These are phyloP conservation scores for Penicillium atrosanguineum DNA, from an alignment of 495 filamentous ascomycete genomes.

Conservation along the genomic window DNA sequence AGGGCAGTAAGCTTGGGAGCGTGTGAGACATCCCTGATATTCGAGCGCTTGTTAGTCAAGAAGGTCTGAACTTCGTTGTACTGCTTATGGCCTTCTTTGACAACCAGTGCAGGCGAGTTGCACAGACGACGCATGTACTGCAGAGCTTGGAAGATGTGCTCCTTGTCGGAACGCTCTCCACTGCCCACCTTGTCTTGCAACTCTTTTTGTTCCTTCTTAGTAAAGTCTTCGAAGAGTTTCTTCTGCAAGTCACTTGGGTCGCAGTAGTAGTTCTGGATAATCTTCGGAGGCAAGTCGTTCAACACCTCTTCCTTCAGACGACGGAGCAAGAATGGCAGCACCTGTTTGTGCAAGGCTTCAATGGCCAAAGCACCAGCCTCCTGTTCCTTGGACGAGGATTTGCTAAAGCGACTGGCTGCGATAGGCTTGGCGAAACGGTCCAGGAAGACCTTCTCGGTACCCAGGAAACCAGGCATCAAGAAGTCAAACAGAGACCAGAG, in stretches of 20 bases:
- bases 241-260: conserved; percentile 94
- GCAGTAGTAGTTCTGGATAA: conserved; percentile 99
- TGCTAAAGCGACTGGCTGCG: conserved; percentile 87
- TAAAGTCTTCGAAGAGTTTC: conserved; percentile 94
- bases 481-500: conserved; percentile 99
- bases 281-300: conserved; percentile 95
- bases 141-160: conserved; percentile 97
- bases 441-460: conserved; percentile 97
- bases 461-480: conserved; percentile 96
- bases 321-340: conserved; percentile 92
- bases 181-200: conserved; percentile 74
- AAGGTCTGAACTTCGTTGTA: conserved; percentile 79
- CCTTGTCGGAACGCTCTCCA: conserved; percentile 84
- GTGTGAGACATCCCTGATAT: conserved; percentile 78
- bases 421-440: conserved; percentile 98
- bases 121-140: conserved; percentile 99
- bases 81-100: conserved; percentile 89
- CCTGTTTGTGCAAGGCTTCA: conserved; percentile 96
- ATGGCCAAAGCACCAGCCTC: conserved; percentile 95
- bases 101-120: conserved; percentile 92
- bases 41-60: conserved; percentile 65
- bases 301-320: conserved; percentile 97
- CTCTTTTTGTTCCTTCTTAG: conserved; percentile 83
- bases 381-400: conserved; percentile 97
- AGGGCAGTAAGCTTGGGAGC: conserved; percentile 91